A percentile compares a stretch with the other conserved stretches of the same genome.
Evolutionary conservation across 2,329 filamentous ascomycete genomes (phyloP).

Genomic region (Leptosphaerulina australis): DNA sequence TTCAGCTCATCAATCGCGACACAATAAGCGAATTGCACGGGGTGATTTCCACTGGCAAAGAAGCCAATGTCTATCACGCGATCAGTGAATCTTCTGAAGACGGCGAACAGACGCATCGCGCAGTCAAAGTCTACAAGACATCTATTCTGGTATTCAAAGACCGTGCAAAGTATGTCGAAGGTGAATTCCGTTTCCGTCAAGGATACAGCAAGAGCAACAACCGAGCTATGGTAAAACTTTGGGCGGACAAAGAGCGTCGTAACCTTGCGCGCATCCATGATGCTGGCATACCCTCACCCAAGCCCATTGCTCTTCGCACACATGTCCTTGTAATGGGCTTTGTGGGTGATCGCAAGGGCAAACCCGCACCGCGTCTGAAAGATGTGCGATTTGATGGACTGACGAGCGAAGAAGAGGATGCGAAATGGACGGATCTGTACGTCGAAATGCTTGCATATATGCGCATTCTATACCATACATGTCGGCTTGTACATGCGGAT

Average conservation of each 20-base stretch:
- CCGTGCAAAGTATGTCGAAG: conserved; percentile 91
- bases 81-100: conserved; percentile 64
- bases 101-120: conserved; percentile 68
- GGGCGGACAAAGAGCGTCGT: conserved; percentile 98
- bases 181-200: conserved; percentile 87
- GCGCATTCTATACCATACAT: conserved; percentile 91
- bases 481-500: conserved; percentile 91
- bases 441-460: conserved; percentile 84
- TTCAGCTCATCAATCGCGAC: conserved; percentile 94
- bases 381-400: conserved; percentile 78
- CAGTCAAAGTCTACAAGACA: conserved; percentile 99
- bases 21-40: conserved; percentile 91
- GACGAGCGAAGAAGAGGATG: conserved; percentile 60
- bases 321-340: conserved; percentile 97
- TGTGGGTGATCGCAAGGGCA: conserved; percentile 83
- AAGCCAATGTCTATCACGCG: conserved; percentile 97
- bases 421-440: conserved; percentile 80
- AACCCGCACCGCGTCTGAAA: conserved; percentile 84
- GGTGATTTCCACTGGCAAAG: conserved; percentile 94
- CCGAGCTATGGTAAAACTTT: conserved; percentile 95
- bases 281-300: conserved; percentile 87
- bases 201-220: conserved; percentile 95
- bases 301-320: conserved; percentile 86
- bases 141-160: conserved; percentile 98
- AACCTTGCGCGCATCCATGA: conserved; percentile 85